These are phyloP conservation scores for Fusarium humuli DNA, from an alignment of 2,329 filamentous ascomycete species.

Conservation along the genomic window DNA sequence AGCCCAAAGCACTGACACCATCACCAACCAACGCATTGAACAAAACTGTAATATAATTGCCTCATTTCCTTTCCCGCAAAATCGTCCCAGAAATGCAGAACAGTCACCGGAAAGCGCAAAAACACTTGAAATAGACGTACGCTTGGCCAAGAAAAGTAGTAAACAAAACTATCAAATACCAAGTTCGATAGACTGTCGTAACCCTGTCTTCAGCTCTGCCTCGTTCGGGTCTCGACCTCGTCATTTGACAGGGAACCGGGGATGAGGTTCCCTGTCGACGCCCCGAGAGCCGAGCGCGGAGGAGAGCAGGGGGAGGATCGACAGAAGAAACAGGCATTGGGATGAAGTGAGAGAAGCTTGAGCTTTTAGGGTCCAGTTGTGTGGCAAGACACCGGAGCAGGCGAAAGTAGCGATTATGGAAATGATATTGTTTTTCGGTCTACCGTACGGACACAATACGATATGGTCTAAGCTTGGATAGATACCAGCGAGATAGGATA, in stretches of 20 bases:
- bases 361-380: slow-evolving; percentile 16
- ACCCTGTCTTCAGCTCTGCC: slow-evolving; percentile 36
- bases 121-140: slow-evolving; percentile 8
- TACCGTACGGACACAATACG: neutral
- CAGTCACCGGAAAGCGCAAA: neutral
- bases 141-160: slow-evolving; percentile 14
- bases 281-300: neutral
- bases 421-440: slow-evolving; percentile 4
- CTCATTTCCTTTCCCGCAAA: slow-evolving; percentile 11
- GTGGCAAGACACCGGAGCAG: slow-evolving; percentile 11
- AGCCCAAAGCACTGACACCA: slow-evolving; percentile 2
- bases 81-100: neutral
- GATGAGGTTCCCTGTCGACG: neutral
- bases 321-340: neutral
- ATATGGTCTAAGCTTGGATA: neutral
- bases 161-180: slow-evolving; percentile 20
- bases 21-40: slow-evolving; percentile 1
- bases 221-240: slow-evolving; percentile 21
- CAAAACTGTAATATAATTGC: neutral
- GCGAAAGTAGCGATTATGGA: neutral
- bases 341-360: slow-evolving; percentile 7
- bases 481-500: neutral
- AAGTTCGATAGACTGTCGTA: slow-evolving; percentile 23
- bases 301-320: neutral
- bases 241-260: neutral